Percentiles rank a stretch among this genome's conserved stretches.
Conservation (phyloP, 148 eudicot genomes). For the Rheum nobile region DNA sequence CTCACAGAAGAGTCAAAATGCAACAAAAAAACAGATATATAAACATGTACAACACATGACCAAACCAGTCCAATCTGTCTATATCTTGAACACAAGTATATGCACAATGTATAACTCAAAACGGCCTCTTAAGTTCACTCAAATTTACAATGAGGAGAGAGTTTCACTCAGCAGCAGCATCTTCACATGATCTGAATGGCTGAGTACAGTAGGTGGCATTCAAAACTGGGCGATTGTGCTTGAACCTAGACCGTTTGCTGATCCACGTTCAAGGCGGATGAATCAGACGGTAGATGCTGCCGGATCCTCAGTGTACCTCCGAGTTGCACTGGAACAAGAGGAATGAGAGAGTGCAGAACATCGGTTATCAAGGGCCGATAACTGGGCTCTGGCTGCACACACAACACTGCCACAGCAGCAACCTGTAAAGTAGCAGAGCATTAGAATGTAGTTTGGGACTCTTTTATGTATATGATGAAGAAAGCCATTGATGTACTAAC, state of each 20-base stretch:
- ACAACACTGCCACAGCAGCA: constrained; percentile 88
- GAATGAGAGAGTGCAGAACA: constrained; percentile 73
- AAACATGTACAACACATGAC: background rate
- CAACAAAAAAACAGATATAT: background rate
- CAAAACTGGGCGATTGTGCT: background rate
- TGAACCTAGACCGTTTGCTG: background rate
- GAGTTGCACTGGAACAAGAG: constrained; percentile 69
- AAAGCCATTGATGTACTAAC: constrained; percentile 20
- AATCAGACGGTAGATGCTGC: background rate
- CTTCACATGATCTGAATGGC: background rate
- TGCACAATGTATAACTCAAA: background rate
- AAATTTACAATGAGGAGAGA: background rate
- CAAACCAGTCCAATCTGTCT: background rate
- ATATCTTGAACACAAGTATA: background rate
- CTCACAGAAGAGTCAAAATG: background rate
- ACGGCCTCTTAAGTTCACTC: background rate
- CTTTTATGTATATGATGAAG: background rate
- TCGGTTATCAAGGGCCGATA: constrained; percentile 84
- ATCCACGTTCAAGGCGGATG: background rate
- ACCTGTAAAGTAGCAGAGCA: constrained; percentile 32
- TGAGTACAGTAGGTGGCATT: background rate
- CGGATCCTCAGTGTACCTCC: constrained; percentile 65
- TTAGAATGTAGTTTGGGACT: background rate
- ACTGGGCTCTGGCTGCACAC: constrained; percentile 88
- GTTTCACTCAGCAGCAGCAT: background rate